A percentile compares a stretch with the other conserved stretches of the same genome.
These are phyloP conservation scores for Neurospora terricola DNA, from an alignment of 495 filamentous ascomycete species.

Conservation along the genomic window DNA sequence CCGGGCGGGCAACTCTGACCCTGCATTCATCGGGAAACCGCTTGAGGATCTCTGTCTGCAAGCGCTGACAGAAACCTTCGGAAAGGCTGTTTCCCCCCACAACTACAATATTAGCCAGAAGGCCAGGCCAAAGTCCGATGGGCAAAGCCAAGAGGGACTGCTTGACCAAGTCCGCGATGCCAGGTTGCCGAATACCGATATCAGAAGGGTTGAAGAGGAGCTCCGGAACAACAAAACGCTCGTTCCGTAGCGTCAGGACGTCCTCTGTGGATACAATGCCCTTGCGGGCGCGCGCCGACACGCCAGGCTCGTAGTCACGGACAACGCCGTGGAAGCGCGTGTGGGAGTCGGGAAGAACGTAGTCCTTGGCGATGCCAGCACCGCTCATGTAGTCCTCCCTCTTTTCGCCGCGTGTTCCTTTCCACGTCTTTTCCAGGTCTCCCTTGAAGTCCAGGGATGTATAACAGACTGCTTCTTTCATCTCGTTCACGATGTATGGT, in stretches of 20 bases:
- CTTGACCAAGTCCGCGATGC: conserved; percentile 69
- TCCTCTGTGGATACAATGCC: conserved; percentile 61
- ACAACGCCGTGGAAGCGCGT: conserved; percentile 59
- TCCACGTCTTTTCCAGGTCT: conserved; percentile 79
- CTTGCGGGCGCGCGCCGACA: conserved; percentile 47
- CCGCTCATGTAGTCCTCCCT: conserved; percentile 33
- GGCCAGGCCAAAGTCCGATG: conserved; percentile 60
- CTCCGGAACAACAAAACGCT: conserved; percentile 86
- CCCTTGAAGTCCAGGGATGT: conserved; percentile 65
- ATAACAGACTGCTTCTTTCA: conserved; percentile 86
- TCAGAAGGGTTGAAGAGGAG: conserved; percentile 78
- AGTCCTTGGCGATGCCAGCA: conserved; percentile 80
- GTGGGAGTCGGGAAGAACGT: conserved; percentile 88
- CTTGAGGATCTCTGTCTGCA: conserved; percentile 68
- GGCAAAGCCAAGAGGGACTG: conserved; percentile 73
- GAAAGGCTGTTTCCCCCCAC: conserved; percentile 80
- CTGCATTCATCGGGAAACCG: conserved; percentile 68
- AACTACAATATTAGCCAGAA: conserved; percentile 79
- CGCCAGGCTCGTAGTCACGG: conserved; percentile 62
- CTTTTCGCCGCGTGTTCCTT: conserved; percentile 53
- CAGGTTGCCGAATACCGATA: conserved; percentile 78
- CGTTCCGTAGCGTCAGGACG: conserved; percentile 76
- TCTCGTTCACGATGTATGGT: conserved; percentile 82
- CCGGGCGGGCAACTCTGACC: conserved; percentile 59
- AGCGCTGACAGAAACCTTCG: conserved; percentile 69